phyloP scores from a whole-genome alignment of 139 green algal genomes.

The Auxenochlorella pyrenoidosa region DNA sequence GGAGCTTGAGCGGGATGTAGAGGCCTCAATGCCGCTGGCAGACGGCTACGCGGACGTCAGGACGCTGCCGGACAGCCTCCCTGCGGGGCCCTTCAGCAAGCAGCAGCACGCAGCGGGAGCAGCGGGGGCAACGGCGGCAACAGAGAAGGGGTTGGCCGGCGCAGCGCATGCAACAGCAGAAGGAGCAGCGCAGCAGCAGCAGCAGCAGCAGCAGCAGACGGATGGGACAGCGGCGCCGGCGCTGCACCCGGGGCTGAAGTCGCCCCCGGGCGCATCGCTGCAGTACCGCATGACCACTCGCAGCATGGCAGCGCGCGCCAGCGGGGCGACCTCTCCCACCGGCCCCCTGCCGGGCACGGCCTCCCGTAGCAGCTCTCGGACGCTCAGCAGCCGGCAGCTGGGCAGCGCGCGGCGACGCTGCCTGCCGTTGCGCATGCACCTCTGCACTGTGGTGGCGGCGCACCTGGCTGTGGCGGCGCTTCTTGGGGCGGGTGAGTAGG shows the following conservation, averaged over 20 bases:
- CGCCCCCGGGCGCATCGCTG: neutral
- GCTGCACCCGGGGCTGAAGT: neutral
- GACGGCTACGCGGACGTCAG: neutral
- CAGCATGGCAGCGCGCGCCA: neutral
- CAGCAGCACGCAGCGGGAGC: neutral
- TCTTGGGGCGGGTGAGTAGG: neutral
- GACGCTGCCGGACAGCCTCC: neutral
- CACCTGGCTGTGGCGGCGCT: slow-evolving; percentile 17
- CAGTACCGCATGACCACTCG: neutral
- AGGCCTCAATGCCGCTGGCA: neutral
- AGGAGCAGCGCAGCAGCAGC: neutral
- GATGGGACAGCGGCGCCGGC: neutral
- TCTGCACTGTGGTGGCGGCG: neutral
- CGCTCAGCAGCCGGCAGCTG: neutral
- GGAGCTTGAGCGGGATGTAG: neutral
- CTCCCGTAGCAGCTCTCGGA: neutral
- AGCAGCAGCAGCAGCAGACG: neutral
- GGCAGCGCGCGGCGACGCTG: neutral
- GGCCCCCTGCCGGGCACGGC: neutral
- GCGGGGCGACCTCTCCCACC: neutral
- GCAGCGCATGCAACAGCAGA: too few species aligned
- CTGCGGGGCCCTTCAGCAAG: neutral
- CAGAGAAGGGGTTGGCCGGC: neutral
- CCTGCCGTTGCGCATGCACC: slow-evolving; percentile 3
- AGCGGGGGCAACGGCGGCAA: neutral